Evolutionary conservation across 2,329 filamentous ascomycete genomes (phyloP), one percentile per base, ranked within the genome.

Genomic region (Fusarium sp.): DNA sequence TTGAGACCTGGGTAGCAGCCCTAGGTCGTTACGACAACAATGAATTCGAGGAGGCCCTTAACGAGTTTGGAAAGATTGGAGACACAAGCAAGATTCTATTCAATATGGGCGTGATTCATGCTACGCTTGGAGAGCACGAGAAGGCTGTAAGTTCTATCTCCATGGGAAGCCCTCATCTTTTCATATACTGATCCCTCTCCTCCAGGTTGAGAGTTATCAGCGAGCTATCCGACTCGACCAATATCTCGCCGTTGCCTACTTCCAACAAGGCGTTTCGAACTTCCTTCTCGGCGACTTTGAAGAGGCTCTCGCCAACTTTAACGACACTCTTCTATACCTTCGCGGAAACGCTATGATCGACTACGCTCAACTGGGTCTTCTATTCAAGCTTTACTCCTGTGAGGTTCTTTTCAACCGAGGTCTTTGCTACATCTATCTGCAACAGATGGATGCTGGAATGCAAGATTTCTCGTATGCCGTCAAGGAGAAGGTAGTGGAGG

Each of bases 11-110:
- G 96, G 96, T 98, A 73, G 86, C 91, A 79, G 96, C 96, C 81
- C 89, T 99, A 58, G 90, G 85, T 75, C 91, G 91, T 78, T 99
- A 99, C 84, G 96, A 99, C 83, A 96, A 95, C 83, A 97, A 97
- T 82, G 93, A 99, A 77, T 98, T 97, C 81, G 95, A 98, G 77
- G 92, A 95, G 72, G 90, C 96, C 28, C 83, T 98, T 68, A 88
- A 86, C 74, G 89, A 92, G 65, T 98, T 99, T 78, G 92, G 93
- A 68, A 88, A 86, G 73, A 97, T 99, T 76, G 87, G 92, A 66
- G 96, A 98, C 79, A 99, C 96, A 0, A 98, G 96, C 74, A 98
- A 97, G 85, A 99, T 99, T 68, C 85, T 97, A 66, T 99, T 99
- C 85, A 99, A 99, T 78, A 97, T 95, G 81, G 96, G 96, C 74